Base-by-base conservation (phyloP, 1,284 basidiomycete genomes). In the Austroboletus niveus region DNA sequence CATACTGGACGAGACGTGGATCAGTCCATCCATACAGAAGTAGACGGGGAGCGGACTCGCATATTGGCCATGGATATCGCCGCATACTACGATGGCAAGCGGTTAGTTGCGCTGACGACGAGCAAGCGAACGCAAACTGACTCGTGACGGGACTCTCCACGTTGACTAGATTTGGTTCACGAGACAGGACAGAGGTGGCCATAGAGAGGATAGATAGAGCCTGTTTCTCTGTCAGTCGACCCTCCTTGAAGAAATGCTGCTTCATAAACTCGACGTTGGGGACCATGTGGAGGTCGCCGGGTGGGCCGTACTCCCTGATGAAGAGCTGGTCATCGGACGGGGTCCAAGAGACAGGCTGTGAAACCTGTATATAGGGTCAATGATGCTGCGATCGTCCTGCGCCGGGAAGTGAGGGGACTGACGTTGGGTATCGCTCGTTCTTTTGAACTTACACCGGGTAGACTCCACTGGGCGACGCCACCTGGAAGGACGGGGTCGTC, bases 41-140 rank as follows among this genome's bases (percentile, higher is more conserved):
- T 45, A 38, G 35, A 55, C 51, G 42, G 47, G 46, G 32, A 42
- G 45, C 15, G 44, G 15, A 74, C 91, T 73, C 73, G 96, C 93
- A 73, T 95, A 99, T 89, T 99, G 96, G 9, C 96, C 96, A 69
- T 99, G 96, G 49, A 98, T 95, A 75, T 99, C 96, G 46, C 95
- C 95, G 65, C 93, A 95, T 57, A 98, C 94, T 94, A 59, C 35
- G 49, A 52, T 10, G 34, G 20, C 2, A 39, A 47, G 36, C 44
- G 2, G 45, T 62, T 29, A 60, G 24, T 51, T 40, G 45, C 17
- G 39, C 15, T 34, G 45, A 51, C 47, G 44, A 44, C 30, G 39
- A 35, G n/a, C 12, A 47, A 45, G 34, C 51, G 36, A 39, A 45
- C 34, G 15, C 42, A 36, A 30, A 73, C 90, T 61, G 62, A 95